These are phyloP conservation scores for Candida endomychidarum DNA, from an alignment of 805 yeast species.

Conservation along the genomic window DNA sequence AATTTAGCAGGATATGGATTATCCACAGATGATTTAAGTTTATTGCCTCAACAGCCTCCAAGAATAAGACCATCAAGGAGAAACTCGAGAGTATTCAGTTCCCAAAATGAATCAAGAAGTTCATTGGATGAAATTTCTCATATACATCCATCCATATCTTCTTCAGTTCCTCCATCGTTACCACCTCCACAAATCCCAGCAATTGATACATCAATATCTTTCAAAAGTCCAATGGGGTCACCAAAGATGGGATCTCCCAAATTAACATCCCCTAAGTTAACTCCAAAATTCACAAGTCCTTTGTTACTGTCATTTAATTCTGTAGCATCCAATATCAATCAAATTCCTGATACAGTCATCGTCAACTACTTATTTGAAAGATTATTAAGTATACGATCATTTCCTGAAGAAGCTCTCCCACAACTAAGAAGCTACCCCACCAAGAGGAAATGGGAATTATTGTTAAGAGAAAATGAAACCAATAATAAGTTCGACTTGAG, in stretches of 20 bases:
- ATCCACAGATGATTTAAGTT: constrained; percentile 25
- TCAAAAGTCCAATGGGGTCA: neutral
- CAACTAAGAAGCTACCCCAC: constrained; percentile 33
- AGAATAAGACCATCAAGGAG: constrained; percentile 4
- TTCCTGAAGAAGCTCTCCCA: constrained; percentile 34
- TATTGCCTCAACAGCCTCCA: constrained; percentile 20
- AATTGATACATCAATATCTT: neutral
- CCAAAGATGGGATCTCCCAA: no score
- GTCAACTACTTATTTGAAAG: constrained; percentile 42
- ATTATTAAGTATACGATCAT: constrained; percentile 36
- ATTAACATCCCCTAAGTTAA: no score
- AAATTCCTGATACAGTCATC: constrained; percentile 34
- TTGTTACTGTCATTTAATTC: constrained; percentile 35
- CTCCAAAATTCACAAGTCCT: constrained; percentile 16
- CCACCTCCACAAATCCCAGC: neutral
- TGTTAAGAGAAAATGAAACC: constrained; percentile 40
- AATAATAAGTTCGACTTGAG: constrained; percentile 37
- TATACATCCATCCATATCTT: neutral
- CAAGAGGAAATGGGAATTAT: constrained; percentile 44
- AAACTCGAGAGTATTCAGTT: constrained; percentile 1
- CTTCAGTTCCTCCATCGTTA: neutral
- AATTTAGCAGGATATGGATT: constrained; percentile 30
- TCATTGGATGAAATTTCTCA: neutral
- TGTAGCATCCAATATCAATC: constrained; percentile 30
- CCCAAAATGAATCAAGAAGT: constrained; percentile 1